Percentiles rank a stretch among this genome's conserved stretches.
Conservation (phyloP, 352 stramenopile species). For the Phytophthora agathidicida region DNA sequence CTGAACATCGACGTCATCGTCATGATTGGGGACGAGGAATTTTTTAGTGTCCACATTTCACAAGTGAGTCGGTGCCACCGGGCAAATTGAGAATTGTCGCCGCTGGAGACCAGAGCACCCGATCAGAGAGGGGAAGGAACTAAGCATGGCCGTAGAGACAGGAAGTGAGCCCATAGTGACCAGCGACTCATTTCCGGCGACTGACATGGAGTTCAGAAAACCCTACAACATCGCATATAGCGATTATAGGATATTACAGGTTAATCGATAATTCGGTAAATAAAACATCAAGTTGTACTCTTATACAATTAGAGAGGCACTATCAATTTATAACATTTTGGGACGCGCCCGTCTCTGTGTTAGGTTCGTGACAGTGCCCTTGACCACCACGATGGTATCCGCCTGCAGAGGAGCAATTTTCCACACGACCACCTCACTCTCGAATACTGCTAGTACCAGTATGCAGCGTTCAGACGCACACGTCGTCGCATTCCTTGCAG, state of each 20-base stretch:
- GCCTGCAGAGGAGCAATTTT: background rate
- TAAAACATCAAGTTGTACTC: too few species aligned
- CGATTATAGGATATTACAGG: background rate
- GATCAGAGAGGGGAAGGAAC: constrained; percentile 30
- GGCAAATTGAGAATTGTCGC: constrained; percentile 14
- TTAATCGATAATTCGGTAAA: background rate
- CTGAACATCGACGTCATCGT: constrained; percentile 3
- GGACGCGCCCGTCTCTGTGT: constrained; percentile 5
- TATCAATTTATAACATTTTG: too few species aligned
- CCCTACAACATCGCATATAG: background rate
- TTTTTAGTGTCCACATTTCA: background rate
- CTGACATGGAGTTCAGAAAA: constrained; percentile 11
- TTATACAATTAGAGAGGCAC: too few species aligned
- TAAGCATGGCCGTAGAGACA: constrained; percentile 20
- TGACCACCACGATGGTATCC: constrained; percentile 11
- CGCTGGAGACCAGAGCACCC: constrained; percentile 24
- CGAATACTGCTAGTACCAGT: too few species aligned
- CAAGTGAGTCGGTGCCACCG: constrained; percentile 4
- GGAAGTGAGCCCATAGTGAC: constrained; percentile 7
- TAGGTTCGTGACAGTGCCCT: constrained; percentile 16
- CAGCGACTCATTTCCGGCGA: constrained; percentile 9
- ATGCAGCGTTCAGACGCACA: too few species aligned
- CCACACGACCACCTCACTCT: background rate
- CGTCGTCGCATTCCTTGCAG: too few species aligned
- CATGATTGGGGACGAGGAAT: constrained; percentile 9